Evolutionary conservation across 2,329 filamentous ascomycete species (phyloP).

Genomic region (Pyricularia pennisetigena): DNA sequence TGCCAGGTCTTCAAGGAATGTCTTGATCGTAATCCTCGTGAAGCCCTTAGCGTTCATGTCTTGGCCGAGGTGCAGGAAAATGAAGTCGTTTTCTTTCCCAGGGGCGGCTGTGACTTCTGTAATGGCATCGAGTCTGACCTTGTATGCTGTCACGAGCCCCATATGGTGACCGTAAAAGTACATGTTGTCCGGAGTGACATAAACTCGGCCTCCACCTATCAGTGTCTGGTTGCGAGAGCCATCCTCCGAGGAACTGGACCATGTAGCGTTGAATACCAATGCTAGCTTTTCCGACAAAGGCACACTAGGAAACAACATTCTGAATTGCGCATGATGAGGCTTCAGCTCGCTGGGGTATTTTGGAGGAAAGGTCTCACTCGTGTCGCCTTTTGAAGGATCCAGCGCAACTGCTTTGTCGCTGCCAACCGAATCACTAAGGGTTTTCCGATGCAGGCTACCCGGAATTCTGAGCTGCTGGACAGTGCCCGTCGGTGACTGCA

Average conservation of each 20-base stretch:
- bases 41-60: slow-evolving; percentile 53
- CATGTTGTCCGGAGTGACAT: slow-evolving; percentile 76
- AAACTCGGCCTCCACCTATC: slow-evolving; percentile 62
- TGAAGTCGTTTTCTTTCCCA: slow-evolving; percentile 84
- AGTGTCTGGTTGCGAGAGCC: slow-evolving; percentile 42
- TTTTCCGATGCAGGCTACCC: slow-evolving; percentile 27
- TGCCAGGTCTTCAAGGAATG: slow-evolving; percentile 79
- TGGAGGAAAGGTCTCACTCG: slow-evolving; percentile 51
- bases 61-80: slow-evolving; percentile 69
- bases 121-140: slow-evolving; percentile 65
- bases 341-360: slow-evolving; percentile 75
- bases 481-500: slow-evolving; percentile 10
- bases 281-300: slow-evolving; percentile 72
- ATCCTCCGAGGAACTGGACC: slow-evolving; percentile 46
- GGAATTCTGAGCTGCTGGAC: slow-evolving; percentile 15
- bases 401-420: neutral
- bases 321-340: slow-evolving; percentile 87
- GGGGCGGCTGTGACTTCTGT: slow-evolving; percentile 83
- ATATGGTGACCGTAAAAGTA: slow-evolving; percentile 97
- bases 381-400: slow-evolving; percentile 16
- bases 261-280: slow-evolving; percentile 86
- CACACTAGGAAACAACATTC: slow-evolving; percentile 78
- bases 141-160: slow-evolving; percentile 77
- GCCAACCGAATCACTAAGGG: slow-evolving; percentile 24
- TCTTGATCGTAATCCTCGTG: slow-evolving; percentile 76